These are phyloP conservation scores for Picea sitchensis DNA, from an alignment of 75 land plant species.

Conservation along the genomic window DNA sequence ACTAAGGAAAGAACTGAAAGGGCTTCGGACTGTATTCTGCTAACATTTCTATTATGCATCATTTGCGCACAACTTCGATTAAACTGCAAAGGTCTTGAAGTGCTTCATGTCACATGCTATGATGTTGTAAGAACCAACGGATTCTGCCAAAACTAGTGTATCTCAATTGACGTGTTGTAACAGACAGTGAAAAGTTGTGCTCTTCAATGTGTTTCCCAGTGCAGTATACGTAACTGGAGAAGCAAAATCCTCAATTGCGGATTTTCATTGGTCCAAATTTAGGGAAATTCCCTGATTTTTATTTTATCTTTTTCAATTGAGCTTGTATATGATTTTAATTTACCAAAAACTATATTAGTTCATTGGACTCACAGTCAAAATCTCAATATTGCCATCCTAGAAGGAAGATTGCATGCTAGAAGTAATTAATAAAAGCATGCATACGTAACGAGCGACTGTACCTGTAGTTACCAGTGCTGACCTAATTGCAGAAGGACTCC, in stretches of 20 bases:
- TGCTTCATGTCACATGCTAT: too few relatives aligned
- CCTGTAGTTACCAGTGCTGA: constrained; percentile 20
- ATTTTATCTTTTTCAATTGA: not conserved
- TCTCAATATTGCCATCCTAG: not conserved
- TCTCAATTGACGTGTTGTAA: too few relatives aligned
- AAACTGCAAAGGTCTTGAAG: too few relatives aligned
- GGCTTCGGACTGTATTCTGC: too few relatives aligned
- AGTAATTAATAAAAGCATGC: not conserved
- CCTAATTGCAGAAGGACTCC: constrained; percentile 18
- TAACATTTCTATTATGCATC: too few relatives aligned
- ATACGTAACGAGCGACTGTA: not conserved
- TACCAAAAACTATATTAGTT: not conserved
- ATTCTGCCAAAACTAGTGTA: too few relatives aligned
- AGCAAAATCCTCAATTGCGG: not conserved
- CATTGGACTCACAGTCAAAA: not conserved
- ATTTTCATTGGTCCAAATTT: not conserved
- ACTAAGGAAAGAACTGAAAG: too few relatives aligned
- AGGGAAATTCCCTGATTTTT: not conserved
- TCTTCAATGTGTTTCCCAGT: not conserved
- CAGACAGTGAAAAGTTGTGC: too few relatives aligned
- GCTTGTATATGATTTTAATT: too few relatives aligned
- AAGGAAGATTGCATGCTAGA: too few relatives aligned
- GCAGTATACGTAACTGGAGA: not conserved
- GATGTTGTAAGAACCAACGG: too few relatives aligned
- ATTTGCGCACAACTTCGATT: too few relatives aligned